Conservation (phyloP, 257 asterid genomes). For the Solanum stenotomum region DNA sequence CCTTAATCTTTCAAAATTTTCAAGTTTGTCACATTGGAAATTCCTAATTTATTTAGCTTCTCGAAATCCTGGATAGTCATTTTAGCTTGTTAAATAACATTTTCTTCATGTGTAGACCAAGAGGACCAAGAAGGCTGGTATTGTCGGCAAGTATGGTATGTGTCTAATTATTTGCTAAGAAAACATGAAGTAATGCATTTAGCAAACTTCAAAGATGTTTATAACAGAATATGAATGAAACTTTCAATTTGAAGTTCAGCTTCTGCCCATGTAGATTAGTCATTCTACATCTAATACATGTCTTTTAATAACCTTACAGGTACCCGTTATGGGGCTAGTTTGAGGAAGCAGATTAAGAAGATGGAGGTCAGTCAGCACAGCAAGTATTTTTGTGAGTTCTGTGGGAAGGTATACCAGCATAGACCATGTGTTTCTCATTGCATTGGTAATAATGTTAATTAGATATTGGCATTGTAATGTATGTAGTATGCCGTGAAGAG, state of each 20-base stretch:
- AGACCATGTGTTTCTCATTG: neutral
- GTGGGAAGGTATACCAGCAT: slow-evolving; percentile 10
- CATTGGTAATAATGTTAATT: neutral
- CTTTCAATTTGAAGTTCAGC: neutral
- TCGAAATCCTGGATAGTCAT: neutral
- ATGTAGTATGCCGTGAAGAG: slow-evolving; percentile 55
- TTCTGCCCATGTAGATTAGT: neutral
- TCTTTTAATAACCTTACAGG: neutral
- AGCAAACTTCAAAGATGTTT: neutral
- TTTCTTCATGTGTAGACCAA: slow-evolving; percentile 45
- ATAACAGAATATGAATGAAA: neutral
- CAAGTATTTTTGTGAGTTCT: slow-evolving; percentile 21
- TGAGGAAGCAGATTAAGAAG: slow-evolving; percentile 19
- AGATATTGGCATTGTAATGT: neutral
- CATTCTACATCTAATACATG: neutral
- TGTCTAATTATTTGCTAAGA: neutral
- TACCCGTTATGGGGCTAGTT: slow-evolving; percentile 11
- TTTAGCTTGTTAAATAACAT: neutral
- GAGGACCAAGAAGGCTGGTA: slow-evolving; percentile 86
- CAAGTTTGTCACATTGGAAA: neutral
- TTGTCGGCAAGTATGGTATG: slow-evolving; percentile 83
- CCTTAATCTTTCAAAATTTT: neutral
- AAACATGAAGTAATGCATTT: neutral
- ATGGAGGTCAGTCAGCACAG: slow-evolving; percentile 20
- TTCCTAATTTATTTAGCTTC: neutral